Evolutionary conservation across 805 yeast species (phyloP).

Genomic region (Pichia pseudocactophila): DNA sequence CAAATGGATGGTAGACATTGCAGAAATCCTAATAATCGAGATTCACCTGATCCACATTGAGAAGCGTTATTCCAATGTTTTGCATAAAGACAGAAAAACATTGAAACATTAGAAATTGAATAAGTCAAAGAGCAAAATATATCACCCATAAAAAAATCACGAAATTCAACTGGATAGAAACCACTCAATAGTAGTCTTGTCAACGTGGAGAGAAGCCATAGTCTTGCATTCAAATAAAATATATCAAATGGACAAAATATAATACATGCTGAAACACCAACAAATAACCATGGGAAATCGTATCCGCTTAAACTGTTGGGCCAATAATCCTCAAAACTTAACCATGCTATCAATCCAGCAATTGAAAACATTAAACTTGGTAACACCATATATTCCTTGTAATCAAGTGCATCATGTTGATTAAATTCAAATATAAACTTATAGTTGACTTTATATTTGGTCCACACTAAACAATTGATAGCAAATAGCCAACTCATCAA

Average conservation of each 20-base stretch:
- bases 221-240: slow-evolving; percentile 53
- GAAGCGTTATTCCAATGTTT: slow-evolving; percentile 56
- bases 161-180: slow-evolving; percentile 86
- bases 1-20: slow-evolving; percentile 80
- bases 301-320: slow-evolving; percentile 49
- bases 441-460: slow-evolving; percentile 69
- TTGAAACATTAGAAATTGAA: slow-evolving; percentile 73
- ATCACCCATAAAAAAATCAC: slow-evolving; percentile 91
- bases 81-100: slow-evolving; percentile 77
- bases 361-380: slow-evolving; percentile 53
- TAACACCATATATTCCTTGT: slow-evolving; percentile 53
- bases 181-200: slow-evolving; percentile 77
- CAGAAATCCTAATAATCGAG: slow-evolving; percentile 74
- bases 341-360: slow-evolving; percentile 58
- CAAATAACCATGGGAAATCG: slow-evolving; percentile 73
- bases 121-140: slow-evolving; percentile 83
- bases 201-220: slow-evolving; percentile 65
- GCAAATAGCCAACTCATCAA: slow-evolving; percentile 59
- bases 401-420: slow-evolving; percentile 55
- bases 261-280: slow-evolving; percentile 41
- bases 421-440: slow-evolving; percentile 87
- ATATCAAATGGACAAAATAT: slow-evolving; percentile 55
- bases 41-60: slow-evolving; percentile 68
- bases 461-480: slow-evolving; percentile 66
- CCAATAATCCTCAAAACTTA: slow-evolving; percentile 67